Base-by-base conservation (phyloP, 2,329 filamentous ascomycete genomes). In the Aspergillus calidoustus region DNA sequence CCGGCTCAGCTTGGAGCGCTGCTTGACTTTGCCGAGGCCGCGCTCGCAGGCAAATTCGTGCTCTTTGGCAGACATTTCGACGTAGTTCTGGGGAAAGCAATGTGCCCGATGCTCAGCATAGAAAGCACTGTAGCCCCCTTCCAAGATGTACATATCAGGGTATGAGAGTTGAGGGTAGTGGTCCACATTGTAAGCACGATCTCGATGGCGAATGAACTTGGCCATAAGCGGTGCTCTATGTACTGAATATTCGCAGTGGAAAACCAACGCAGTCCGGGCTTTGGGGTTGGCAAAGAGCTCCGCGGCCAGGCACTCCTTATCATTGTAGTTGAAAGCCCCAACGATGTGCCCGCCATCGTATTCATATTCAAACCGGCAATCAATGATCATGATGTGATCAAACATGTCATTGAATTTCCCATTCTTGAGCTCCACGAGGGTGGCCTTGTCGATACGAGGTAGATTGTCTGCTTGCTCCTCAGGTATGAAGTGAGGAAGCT, bases 361-460 rank as follows among this genome's bases (percentile, higher is more conserved):
- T 80, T 99, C 95, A 77, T 99, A 99, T 83, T 99, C 95, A 75
- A 99, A 99, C 22, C 95, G 91, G 77, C 95, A 99, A 78, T 99
- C 95, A 71, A 99, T 90, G 72, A 99, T 85, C 77, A 96, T 86
- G 75, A 92, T 89, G 74, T 93, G 87, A 63, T 93, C 88, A 76
- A 91, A 98, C 25, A 86, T 77, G 28, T 89, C 84, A 71, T 88
- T 87, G 79, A 89, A 97, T 69, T 91, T 90, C 64, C 93, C 93
- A 76, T 97, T 91, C 64, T 99, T 84, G 41, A 99, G 86, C n/a
- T 93, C 86, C 59, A 97, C 80, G 75, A 99, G 85, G 3, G 93
- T 97, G 54, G 88, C 84, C 73, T 89, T 89, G 60, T 88, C 87
- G 72, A 99, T 97, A 66, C 95, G 89, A 57, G 95, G 95, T 66